phyloP scores from a whole-genome alignment of 345 rosid species.

The Gossypium ekmanianum region DNA sequence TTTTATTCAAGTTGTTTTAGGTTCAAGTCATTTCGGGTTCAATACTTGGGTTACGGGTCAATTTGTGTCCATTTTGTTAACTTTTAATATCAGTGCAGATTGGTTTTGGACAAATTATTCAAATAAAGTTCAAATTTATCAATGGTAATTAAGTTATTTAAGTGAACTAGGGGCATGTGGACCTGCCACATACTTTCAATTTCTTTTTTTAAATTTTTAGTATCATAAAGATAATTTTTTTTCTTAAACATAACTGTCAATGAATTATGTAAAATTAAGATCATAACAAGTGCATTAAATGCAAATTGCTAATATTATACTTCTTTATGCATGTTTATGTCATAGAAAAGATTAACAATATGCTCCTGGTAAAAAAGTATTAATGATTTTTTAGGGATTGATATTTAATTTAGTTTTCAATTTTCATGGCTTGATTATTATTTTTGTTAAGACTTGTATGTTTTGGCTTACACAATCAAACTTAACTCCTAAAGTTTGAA shows the following conservation, averaged over 20 bases:
- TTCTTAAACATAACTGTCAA: neutral
- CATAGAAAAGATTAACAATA: neutral
- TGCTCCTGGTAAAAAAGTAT: neutral
- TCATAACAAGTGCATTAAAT: neutral
- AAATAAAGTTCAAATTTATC: neutral
- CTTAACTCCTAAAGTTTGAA: neutral
- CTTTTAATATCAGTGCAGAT: neutral
- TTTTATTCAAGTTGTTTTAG: neutral
- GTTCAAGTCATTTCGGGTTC: neutral
- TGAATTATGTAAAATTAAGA: neutral
- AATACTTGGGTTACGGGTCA: neutral
- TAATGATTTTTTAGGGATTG: neutral
- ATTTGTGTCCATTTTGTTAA: neutral
- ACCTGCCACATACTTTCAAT: neutral
- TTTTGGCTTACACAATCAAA: neutral
- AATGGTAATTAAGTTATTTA: neutral
- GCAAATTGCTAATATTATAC: neutral
- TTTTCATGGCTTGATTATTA: neutral
- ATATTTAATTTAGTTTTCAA: neutral
- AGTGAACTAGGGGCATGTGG: neutral
- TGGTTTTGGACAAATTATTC: neutral
- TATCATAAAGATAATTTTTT: neutral
- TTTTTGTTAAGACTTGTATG: neutral
- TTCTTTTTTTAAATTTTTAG: neutral
- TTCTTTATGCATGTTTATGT: neutral